These are phyloP conservation scores for Metarhizium anisopliae DNA, from an alignment of 2,329 filamentous ascomycete genomes.

Conservation along the genomic window DNA sequence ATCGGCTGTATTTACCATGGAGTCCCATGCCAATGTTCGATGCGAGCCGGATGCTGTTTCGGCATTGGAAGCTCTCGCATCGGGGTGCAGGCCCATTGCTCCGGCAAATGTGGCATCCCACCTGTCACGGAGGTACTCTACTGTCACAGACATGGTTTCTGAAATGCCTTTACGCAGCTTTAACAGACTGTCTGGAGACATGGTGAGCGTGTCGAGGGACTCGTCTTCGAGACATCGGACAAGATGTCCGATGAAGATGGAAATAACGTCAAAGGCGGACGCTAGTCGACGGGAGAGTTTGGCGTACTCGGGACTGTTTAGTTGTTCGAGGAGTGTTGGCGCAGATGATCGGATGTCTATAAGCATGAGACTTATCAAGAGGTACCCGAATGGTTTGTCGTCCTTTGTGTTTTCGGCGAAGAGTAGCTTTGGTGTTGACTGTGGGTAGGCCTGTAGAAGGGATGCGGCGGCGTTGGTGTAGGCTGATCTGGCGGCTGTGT, in stretches of 20 bases:
- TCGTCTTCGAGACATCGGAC: conserved; percentile 45
- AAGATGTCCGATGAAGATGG: conserved; percentile 50
- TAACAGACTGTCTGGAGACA: conserved; percentile 51
- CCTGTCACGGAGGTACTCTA: conserved; percentile 60
- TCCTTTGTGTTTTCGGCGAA: conserved; percentile 37
- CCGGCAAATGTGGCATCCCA: conserved; percentile 60
- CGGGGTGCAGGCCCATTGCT: conserved; percentile 50
- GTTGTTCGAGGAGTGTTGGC: conserved; percentile 47
- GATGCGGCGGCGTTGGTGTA: conserved; percentile 51
- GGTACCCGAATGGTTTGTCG: conserved; percentile 49
- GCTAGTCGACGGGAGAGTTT: conserved; percentile 44
- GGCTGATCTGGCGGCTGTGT: conserved; percentile 43
- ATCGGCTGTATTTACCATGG: conserved; percentile 35
- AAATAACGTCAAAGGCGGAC: conserved; percentile 53
- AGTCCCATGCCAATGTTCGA: conserved; percentile 50
- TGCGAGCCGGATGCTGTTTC: conserved; percentile 35
- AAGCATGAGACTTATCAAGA: conserved; percentile 55
- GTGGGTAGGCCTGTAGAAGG: conserved; percentile 47
- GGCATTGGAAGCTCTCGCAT: conserved; percentile 36
- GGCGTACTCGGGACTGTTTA: conserved; percentile 46
- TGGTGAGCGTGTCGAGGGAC: conserved; percentile 28
- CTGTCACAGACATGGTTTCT: conserved; percentile 53
- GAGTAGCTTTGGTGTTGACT: conserved; percentile 34
- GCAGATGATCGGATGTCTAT: conserved; percentile 57
- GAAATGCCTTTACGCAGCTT: conserved; percentile 51